These are phyloP conservation scores for Suillus weaverae DNA, from an alignment of 768 basidiomycete species.

Conservation along the genomic window DNA sequence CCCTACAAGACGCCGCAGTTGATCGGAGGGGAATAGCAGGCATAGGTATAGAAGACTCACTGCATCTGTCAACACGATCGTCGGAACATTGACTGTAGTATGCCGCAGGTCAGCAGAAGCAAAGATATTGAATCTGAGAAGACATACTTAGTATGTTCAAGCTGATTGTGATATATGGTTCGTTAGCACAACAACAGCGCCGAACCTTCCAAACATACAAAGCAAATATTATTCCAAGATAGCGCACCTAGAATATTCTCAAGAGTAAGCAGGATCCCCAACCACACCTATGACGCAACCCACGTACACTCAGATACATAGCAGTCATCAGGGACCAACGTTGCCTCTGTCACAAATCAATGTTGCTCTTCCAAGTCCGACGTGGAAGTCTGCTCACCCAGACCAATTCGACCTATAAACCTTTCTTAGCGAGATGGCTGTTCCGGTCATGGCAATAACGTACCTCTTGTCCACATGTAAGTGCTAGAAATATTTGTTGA, in stretches of 20 bases:
- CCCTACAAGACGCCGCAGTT: not conserved
- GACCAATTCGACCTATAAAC: not conserved
- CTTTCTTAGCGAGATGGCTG: not conserved
- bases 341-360: not conserved
- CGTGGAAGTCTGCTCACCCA: not conserved
- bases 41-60: not conserved
- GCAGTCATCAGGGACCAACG: not conserved
- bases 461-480: not conserved
- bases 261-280: not conserved
- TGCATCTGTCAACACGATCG: not conserved
- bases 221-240: not conserved
- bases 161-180: not conserved
- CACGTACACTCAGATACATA: not conserved
- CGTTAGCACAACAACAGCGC: not conserved
- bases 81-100: not conserved
- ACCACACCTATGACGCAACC: not conserved
- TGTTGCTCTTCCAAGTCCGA: not conserved
- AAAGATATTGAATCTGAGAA: not conserved
- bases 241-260: not conserved
- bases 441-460: not conserved
- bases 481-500: not conserved
- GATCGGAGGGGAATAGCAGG: not conserved
- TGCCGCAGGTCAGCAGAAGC: not conserved
- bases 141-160: not conserved
- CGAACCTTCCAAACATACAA: not conserved